A percentile compares a stretch with the other conserved stretches of the same genome.
Conservation (phyloP, 2,329 filamentous ascomycete species). For the Incumbomyces lentus region DNA sequence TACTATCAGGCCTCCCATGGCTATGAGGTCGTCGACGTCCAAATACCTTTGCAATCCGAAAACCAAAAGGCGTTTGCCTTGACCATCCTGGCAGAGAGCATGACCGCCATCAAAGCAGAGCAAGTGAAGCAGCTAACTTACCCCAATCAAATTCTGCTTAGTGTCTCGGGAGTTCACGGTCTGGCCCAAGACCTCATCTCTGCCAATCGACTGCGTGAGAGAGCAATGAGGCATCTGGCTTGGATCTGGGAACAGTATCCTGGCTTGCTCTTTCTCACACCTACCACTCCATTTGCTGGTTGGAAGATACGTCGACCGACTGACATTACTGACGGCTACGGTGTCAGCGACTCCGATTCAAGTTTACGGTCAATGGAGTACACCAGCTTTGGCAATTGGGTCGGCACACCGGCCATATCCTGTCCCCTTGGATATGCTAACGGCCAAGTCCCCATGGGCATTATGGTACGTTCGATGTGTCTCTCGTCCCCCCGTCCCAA, state of each 20-base stretch:
- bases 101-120: slow-evolving; percentile 38
- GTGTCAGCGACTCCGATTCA: slow-evolving; percentile 62
- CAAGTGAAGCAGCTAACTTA: slow-evolving; percentile 26
- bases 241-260: slow-evolving; percentile 60
- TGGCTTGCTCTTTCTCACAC: slow-evolving; percentile 67
- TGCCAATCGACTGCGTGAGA: slow-evolving; percentile 60
- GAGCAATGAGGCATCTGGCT: slow-evolving; percentile 71
- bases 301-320: slow-evolving; percentile 58
- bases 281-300: slow-evolving; percentile 64
- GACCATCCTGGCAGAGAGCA: slow-evolving; percentile 65
- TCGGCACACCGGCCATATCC: slow-evolving; percentile 63
- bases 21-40: slow-evolving; percentile 38
- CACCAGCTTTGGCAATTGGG: slow-evolving; percentile 74
- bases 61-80: slow-evolving; percentile 67
- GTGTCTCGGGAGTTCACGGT: slow-evolving; percentile 50
- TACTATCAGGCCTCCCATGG: slow-evolving; percentile 33
- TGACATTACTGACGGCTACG: slow-evolving; percentile 45
- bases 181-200: slow-evolving; percentile 60
- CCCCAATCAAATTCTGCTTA: slow-evolving; percentile 46
- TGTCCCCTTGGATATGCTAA: slow-evolving; percentile 61
- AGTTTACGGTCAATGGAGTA: slow-evolving; percentile 75
- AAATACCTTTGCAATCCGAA: slow-evolving; percentile 51
- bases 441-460: slow-evolving; percentile 41
- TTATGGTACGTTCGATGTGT: slow-evolving; percentile 33
- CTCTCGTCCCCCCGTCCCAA: slow-evolving; percentile 1